Evolutionary conservation across 495 filamentous ascomycete species (phyloP).

Genomic region (Chaetomidium leptoderma): DNA sequence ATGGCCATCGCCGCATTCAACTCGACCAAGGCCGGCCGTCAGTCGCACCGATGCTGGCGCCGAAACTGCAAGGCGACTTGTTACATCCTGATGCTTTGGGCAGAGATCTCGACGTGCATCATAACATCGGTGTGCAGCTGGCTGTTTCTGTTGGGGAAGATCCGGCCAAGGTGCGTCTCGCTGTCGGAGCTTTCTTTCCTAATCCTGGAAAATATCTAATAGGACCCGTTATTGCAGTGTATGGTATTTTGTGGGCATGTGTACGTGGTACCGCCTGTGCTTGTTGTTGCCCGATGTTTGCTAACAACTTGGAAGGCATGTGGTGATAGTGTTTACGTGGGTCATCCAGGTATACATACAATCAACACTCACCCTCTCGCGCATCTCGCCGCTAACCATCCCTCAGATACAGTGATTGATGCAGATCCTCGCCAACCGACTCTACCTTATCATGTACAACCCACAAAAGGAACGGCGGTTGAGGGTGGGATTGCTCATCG

Average conservation of each 20-base stretch:
- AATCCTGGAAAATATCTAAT: too few relatives aligned
- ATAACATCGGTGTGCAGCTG: slow-evolving; percentile 24
- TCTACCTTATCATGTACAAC: slow-evolving; percentile 40
- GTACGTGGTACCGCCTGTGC: slow-evolving; percentile 12
- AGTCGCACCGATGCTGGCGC: slow-evolving; percentile 24
- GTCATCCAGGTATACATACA: slow-evolving; percentile 26
- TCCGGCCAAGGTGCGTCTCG: slow-evolving; percentile 22
- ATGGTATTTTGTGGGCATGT: slow-evolving; percentile 24
- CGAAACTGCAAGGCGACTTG: slow-evolving; percentile 13
- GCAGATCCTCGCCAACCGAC: slow-evolving; percentile 50
- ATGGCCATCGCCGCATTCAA: slow-evolving; percentile 23
- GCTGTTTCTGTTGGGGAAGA: slow-evolving; percentile 23
- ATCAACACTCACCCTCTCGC: too few relatives aligned
- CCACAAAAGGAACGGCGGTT: slow-evolving; percentile 27
- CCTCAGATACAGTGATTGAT: slow-evolving; percentile 41
- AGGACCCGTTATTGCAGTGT: too few relatives aligned
- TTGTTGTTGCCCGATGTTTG: background rate
- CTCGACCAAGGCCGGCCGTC: slow-evolving; percentile 24
- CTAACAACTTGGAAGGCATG: background rate
- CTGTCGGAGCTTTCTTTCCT: too few relatives aligned
- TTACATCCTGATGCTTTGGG: slow-evolving; percentile 36
- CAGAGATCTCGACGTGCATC: slow-evolving; percentile 19
- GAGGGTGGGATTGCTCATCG: slow-evolving; percentile 34
- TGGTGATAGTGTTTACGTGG: slow-evolving; percentile 28
- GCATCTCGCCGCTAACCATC: background rate